phyloP scores from a whole-genome alignment of 768 basidiomycete species.

The Galerina sulciceps region DNA sequence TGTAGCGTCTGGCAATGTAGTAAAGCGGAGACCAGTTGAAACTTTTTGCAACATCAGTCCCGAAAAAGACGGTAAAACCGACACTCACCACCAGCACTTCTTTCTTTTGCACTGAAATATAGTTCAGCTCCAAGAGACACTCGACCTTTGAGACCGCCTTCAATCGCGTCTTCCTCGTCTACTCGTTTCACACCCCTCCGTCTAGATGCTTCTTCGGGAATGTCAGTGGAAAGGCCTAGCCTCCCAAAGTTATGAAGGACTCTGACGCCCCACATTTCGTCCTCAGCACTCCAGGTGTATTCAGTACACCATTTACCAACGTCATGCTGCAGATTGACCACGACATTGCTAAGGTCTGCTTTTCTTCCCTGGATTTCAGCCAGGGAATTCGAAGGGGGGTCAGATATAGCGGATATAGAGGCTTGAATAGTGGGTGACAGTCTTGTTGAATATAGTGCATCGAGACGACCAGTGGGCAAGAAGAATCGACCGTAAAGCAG shows the following conservation, averaged over 20 bases:
- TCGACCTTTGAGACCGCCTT: slow-evolving; percentile 88
- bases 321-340: slow-evolving; percentile 91
- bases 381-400: slow-evolving; percentile 60
- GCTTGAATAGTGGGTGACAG: slow-evolving; percentile 80
- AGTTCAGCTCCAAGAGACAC: slow-evolving; percentile 92
- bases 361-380: slow-evolving; percentile 47
- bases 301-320: slow-evolving; percentile 92
- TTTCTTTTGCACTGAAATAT: slow-evolving; percentile 92
- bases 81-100: slow-evolving; percentile 81
- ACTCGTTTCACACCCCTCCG: slow-evolving; percentile 65
- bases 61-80: neutral
- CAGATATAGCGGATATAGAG: slow-evolving; percentile 85
- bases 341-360: slow-evolving; percentile 65
- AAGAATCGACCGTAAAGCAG: slow-evolving; percentile 92
- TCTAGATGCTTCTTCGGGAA: slow-evolving; percentile 29
- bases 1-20: slow-evolving; percentile 84
- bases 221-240: slow-evolving; percentile 45
- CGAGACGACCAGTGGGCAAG: slow-evolving; percentile 85
- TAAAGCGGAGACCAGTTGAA: slow-evolving; percentile 93
- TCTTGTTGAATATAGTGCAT: slow-evolving; percentile 87
- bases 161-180: slow-evolving; percentile 93
- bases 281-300: slow-evolving; percentile 93
- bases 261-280: slow-evolving; percentile 90
- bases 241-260: slow-evolving; percentile 92
- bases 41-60: slow-evolving; percentile 46